A percentile compares a stretch with the other conserved stretches of the same genome.
Evolutionary conservation across 768 basidiomycete species (phyloP).

Genomic region (Naganishia friedmannii): DNA sequence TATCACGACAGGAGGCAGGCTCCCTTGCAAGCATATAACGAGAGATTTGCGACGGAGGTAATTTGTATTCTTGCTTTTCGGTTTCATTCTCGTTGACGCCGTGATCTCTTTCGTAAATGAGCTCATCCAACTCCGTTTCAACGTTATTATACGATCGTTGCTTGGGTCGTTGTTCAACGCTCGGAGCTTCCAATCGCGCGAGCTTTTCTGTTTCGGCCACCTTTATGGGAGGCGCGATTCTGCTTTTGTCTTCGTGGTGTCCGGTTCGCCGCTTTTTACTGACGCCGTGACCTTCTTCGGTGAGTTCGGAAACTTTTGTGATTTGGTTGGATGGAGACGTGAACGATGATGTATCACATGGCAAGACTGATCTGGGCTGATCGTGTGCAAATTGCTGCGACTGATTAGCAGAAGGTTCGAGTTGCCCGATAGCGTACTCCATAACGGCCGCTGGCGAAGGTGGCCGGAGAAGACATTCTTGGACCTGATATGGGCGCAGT

Average conservation of each 20-base stretch:
- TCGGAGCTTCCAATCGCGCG: neutral
- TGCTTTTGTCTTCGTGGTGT: neutral
- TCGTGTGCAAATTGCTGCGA: neutral
- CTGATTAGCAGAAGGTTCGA: neutral
- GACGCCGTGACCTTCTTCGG: neutral
- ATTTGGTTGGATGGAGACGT: neutral
- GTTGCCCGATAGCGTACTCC: neutral
- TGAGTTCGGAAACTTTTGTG: neutral
- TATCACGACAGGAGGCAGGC: neutral
- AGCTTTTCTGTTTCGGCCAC: neutral
- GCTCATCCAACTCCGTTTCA: neutral
- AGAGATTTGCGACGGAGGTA: neutral
- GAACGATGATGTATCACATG: neutral
- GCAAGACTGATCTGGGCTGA: neutral
- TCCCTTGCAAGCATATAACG: neutral
- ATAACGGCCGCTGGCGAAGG: neutral
- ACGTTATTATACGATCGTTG: neutral
- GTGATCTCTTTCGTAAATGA: neutral
- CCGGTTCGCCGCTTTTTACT: neutral
- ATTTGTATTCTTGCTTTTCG: neutral
- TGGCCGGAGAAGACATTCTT: slow-evolving; percentile 1
- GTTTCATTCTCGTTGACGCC: neutral
- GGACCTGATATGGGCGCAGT: neutral
- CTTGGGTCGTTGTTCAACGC: neutral
- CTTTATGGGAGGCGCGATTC: neutral